These are phyloP conservation scores for Neopestalotiopsis clavispora DNA, from an alignment of 2,329 filamentous ascomycete genomes.

Conservation along the genomic window DNA sequence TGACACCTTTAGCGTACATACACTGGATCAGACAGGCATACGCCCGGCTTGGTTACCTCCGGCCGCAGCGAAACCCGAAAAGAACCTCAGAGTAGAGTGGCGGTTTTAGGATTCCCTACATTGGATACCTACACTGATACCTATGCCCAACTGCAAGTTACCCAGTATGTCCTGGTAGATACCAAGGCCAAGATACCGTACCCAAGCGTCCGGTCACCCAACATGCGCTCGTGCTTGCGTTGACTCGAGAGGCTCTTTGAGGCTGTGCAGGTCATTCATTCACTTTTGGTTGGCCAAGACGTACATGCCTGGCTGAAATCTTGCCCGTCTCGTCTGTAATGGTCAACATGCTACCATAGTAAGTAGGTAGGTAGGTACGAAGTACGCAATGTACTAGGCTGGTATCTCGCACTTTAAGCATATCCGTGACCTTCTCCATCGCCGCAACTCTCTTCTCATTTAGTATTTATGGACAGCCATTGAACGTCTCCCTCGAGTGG, in stretches of 20 bases:
- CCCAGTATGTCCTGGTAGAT: too few relatives aligned
- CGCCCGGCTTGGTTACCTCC: constrained; percentile 11
- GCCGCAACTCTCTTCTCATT: neutral
- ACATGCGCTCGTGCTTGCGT: constrained; percentile 14
- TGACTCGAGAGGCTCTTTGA: constrained; percentile 13
- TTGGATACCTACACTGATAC: neutral
- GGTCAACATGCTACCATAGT: too few relatives aligned
- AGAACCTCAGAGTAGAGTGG: neutral
- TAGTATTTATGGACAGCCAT: neutral
- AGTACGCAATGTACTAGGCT: neutral
- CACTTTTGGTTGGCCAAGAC: constrained; percentile 1
- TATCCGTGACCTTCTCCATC: constrained; percentile 8
- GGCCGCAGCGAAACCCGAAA: neutral
- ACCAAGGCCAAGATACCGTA: neutral
- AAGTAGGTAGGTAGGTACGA: neutral
- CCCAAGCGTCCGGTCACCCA: neutral
- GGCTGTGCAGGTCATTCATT: constrained; percentile 17
- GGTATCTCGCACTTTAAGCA: constrained; percentile 2
- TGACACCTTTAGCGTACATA: neutral
- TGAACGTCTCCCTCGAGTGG: neutral
- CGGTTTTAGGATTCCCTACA: constrained; percentile 6
- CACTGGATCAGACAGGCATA: neutral
- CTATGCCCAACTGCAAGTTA: too few relatives aligned
- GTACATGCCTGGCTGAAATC: neutral
- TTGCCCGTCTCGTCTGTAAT: neutral